These are phyloP conservation scores for Moricandia moricandioides DNA, from an alignment of 345 rosid genomes.

Conservation along the genomic window DNA sequence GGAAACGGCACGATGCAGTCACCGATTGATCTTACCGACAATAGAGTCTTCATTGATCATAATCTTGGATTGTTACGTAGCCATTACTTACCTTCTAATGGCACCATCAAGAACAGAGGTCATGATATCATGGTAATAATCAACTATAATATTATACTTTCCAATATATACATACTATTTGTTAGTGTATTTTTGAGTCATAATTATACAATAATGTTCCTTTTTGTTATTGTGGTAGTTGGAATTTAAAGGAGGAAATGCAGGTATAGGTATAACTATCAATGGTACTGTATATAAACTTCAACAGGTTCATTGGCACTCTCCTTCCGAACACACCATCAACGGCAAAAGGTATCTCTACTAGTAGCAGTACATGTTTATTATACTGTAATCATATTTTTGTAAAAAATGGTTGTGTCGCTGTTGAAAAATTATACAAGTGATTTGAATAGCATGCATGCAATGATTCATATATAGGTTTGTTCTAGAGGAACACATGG, in stretches of 20 bases:
- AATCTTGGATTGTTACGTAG: conserved; percentile 46
- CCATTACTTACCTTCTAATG: conserved; percentile 52
- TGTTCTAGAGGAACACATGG: conserved; percentile 72
- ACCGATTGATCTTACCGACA: conserved; percentile 57
- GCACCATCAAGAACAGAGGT: conserved; percentile 73
- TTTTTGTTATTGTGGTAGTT: not conserved
- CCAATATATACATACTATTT: not conserved
- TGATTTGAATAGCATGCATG: not conserved
- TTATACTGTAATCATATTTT: not conserved
- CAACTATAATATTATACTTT: not conserved
- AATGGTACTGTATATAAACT: conserved; percentile 53
- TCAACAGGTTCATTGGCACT: conserved; percentile 74
- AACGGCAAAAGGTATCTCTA: conserved; percentile 54
- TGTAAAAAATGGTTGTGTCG: not conserved
- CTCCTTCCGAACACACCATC: conserved; percentile 78
- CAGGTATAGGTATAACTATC: conserved; percentile 47
- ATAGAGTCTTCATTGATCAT: conserved; percentile 48
- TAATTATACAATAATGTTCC: not conserved
- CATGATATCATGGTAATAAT: conserved; percentile 71
- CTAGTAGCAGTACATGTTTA: not conserved
- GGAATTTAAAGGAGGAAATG: conserved; percentile 55
- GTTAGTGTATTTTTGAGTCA: not conserved
- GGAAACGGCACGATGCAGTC: conserved; percentile 78
- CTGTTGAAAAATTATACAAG: not conserved
- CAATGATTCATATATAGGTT: conserved; percentile 19